A percentile compares a stretch with the other conserved stretches of the same genome.
These are phyloP conservation scores for Venturiaceae sp. DNA, from an alignment of 2,329 filamentous ascomycete species.

Conservation along the genomic window DNA sequence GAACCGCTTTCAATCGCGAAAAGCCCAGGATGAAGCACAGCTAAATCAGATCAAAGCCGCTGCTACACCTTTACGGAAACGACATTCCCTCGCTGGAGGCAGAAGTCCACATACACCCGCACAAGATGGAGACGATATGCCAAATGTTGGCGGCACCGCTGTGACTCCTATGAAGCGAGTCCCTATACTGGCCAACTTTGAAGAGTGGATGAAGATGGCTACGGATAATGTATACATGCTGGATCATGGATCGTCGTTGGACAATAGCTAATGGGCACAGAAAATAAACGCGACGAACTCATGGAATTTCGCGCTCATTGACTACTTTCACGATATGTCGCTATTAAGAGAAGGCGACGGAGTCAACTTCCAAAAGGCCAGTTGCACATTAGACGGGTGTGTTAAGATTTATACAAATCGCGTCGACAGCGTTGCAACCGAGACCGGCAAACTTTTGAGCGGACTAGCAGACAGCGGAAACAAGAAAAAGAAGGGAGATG, in stretches of 20 bases:
- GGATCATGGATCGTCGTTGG: background rate
- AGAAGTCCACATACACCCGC: slow-evolving; percentile 41
- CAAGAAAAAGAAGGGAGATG: slow-evolving; percentile 44
- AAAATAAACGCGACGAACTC: slow-evolving; percentile 93
- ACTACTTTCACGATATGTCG: slow-evolving; percentile 99
- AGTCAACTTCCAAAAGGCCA: slow-evolving; percentile 97
- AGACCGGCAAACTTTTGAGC: slow-evolving; percentile 90
- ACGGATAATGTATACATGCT: slow-evolving; percentile 62
- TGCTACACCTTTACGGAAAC: slow-evolving; percentile 60
- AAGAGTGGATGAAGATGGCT: slow-evolving; percentile 99
- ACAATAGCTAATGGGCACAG: slow-evolving; percentile 15
- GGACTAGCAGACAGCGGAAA: slow-evolving; percentile 78
- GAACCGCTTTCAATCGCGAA: slow-evolving; percentile 73
- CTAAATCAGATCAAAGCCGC: slow-evolving; percentile 86
- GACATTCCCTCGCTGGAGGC: slow-evolving; percentile 44
- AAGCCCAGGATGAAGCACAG: slow-evolving; percentile 80
- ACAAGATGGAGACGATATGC: slow-evolving; percentile 46
- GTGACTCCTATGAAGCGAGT: slow-evolving; percentile 95
- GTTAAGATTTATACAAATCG: slow-evolving; percentile 99
- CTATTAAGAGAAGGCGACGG: slow-evolving; percentile 90
- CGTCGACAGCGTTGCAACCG: slow-evolving; percentile 95
- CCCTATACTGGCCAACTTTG: slow-evolving; percentile 92
- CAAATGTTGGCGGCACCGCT: slow-evolving; percentile 56
- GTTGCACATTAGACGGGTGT: slow-evolving; percentile 92
- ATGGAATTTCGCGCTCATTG: slow-evolving; percentile 99